Evolutionary conservation across 2,329 filamentous ascomycete genomes (phyloP), one percentile per base, ranked within the genome.

Genomic region (Cephalotrichum gorgonifer): DNA sequence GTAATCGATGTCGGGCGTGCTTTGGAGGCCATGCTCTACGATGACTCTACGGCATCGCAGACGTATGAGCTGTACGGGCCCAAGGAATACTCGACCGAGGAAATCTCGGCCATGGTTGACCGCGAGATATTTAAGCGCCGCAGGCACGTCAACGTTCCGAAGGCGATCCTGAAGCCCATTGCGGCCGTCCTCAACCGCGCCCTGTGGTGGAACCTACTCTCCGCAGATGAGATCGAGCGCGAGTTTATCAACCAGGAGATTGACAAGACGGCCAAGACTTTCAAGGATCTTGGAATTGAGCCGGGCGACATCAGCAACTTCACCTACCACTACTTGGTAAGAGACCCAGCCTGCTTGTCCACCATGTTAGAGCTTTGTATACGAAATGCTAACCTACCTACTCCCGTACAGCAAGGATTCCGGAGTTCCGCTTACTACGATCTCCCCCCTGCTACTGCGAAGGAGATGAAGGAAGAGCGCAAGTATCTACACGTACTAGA

Each of bases 31-130:
- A 96, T 98, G 79, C 76, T 89, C 51, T 85, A 88, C 62, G 90
- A 97, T 61, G 93, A 98, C 67, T 85, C 69, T 61, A 97, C 93
- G 17, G 88, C 86, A 8, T 84, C 84, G 9, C 83, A 97, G 70
- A 98, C 91, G 0, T 98, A 78, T 60, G 93, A 98, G 71, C 83
- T 98, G 15, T 95, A 88, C 67, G 93, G 93, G 2, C 91, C 93
- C 43, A 93, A 85, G 68, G 79, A 95, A 62, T 97, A 97, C 76
- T 88, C 83, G 54, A 88, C 89, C 62, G 81, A 79, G 31, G 86
- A 97, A 67, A 88, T 98, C 56, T 84, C 86, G 44, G 80, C 86
- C 59, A 67, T 97, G 56, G 90, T 97, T 46, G 89, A 96, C 72
- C 82, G 79, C 55, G 93, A 98, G 72, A 96, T 95, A 57, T 80